phyloP scores from a whole-genome alignment of 2,329 filamentous ascomycete species.

The Ceratocystiopsis minuta region DNA sequence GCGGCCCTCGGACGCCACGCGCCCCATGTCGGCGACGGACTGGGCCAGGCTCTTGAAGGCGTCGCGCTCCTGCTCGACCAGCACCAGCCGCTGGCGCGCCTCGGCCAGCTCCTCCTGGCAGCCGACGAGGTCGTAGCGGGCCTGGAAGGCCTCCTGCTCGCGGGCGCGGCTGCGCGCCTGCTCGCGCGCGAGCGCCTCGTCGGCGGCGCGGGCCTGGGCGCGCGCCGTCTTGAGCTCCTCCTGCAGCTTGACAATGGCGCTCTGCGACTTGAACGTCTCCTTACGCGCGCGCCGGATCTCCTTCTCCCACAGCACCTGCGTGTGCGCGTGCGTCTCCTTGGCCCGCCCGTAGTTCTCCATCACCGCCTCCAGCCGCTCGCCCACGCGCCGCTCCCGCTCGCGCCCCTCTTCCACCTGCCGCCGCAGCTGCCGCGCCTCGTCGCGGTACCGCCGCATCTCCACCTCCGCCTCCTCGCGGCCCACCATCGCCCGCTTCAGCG shows the following conservation, averaged over 20 bases:
- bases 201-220: slow-evolving; percentile 31
- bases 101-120: slow-evolving; percentile 50
- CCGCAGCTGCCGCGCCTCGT: slow-evolving; percentile 38
- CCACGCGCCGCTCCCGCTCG: slow-evolving; percentile 46
- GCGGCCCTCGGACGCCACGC: slow-evolving; percentile 53
- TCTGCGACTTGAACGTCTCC: slow-evolving; percentile 60
- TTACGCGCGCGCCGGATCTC: slow-evolving; percentile 52
- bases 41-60: slow-evolving; percentile 53
- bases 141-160: slow-evolving; percentile 52
- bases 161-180: slow-evolving; percentile 41
- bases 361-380: slow-evolving; percentile 47
- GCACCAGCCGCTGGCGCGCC: slow-evolving; percentile 41
- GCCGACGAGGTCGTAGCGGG: slow-evolving; percentile 46
- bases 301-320: slow-evolving; percentile 53
- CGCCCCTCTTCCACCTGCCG: slow-evolving; percentile 45
- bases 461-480: slow-evolving; percentile 54
- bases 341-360: slow-evolving; percentile 55
- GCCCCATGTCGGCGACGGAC: slow-evolving; percentile 50
- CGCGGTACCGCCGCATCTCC: slow-evolving; percentile 45
- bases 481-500: slow-evolving; percentile 46
- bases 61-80: slow-evolving; percentile 58
- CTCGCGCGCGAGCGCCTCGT: slow-evolving; percentile 44
- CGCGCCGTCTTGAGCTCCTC: slow-evolving; percentile 52
- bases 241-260: slow-evolving; percentile 49
- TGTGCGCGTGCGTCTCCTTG: slow-evolving; percentile 51